phyloP scores from a whole-genome alignment of 371 early-diverging fungal genomes.

The Mortierella sp. region DNA sequence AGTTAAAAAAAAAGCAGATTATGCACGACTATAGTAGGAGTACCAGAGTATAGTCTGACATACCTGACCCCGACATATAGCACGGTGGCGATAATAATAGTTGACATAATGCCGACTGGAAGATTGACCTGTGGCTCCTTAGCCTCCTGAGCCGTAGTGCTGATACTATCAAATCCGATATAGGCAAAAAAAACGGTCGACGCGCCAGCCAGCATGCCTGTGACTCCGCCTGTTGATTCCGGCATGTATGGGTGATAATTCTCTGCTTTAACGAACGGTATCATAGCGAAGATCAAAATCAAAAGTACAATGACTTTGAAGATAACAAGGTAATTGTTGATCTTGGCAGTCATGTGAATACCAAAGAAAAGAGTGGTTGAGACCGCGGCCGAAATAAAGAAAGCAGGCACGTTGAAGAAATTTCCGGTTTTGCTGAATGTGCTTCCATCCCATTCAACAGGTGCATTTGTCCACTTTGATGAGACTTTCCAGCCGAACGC shows the following conservation, averaged over 20 bases:
- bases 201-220: constrained; percentile 83
- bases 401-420: constrained; percentile 82
- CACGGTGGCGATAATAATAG: constrained; percentile 80
- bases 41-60: not conserved
- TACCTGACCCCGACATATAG: constrained; percentile 82
- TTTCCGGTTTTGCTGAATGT: constrained; percentile 62
- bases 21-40: not conserved
- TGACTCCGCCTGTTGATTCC: constrained; percentile 68
- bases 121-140: constrained; percentile 86
- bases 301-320: constrained; percentile 84
- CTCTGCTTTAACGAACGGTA: constrained; percentile 70
- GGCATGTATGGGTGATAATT: constrained; percentile 92
- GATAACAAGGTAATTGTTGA: constrained; percentile 78
- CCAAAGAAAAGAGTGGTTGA: constrained; percentile 77
- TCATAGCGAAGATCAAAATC: constrained; percentile 80
- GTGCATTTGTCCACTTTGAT: constrained; percentile 67
- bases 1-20: not conserved
- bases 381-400: constrained; percentile 71
- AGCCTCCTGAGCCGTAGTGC: constrained; percentile 90
- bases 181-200: constrained; percentile 89
- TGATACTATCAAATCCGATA: constrained; percentile 92
- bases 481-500: constrained; percentile 67
- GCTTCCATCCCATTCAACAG: constrained; percentile 67
- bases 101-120: constrained; percentile 89
- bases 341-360: constrained; percentile 77